Evolutionary conservation across 441 rosid species (phyloP).

Genomic region (Gossypium laxum): DNA sequence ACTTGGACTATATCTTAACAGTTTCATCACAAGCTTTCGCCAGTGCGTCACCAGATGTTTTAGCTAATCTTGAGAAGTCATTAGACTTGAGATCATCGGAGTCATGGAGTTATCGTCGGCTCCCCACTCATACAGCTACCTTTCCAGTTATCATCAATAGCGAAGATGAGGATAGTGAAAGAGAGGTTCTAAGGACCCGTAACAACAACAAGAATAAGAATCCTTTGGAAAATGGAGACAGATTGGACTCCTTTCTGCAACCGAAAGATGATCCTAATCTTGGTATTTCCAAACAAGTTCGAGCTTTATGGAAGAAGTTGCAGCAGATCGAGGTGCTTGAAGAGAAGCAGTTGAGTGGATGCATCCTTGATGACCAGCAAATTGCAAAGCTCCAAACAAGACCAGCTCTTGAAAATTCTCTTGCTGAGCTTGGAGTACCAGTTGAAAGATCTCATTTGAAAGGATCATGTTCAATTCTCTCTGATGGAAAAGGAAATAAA

Average conservation of each 20-base stretch:
- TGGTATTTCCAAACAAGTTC: slow-evolving; percentile 51
- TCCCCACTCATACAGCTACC: slow-evolving; percentile 86
- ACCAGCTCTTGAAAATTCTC: slow-evolving; percentile 50
- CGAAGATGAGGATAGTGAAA: slow-evolving; percentile 76
- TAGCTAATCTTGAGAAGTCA: slow-evolving; percentile 68
- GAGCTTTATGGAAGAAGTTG: slow-evolving; percentile 75
- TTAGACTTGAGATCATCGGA: slow-evolving; percentile 79
- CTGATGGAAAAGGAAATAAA: slow-evolving; percentile 51
- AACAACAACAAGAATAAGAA: slow-evolving; percentile 32
- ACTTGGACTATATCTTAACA: slow-evolving; percentile 77
- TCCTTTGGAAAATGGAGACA: slow-evolving; percentile 21
- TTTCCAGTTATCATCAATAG: slow-evolving; percentile 64
- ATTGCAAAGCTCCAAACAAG: slow-evolving; percentile 73
- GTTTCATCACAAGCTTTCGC: slow-evolving; percentile 62
- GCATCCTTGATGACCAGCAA: slow-evolving; percentile 79
- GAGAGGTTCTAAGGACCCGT: slow-evolving; percentile 52
- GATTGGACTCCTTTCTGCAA: slow-evolving; percentile 54
- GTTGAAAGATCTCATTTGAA: slow-evolving; percentile 35
- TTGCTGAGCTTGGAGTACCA: slow-evolving; percentile 63
- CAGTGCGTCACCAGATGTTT: slow-evolving; percentile 56
- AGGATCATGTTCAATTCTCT: slow-evolving; percentile 26
- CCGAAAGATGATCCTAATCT: slow-evolving; percentile 42
- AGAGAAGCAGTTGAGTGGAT: slow-evolving; percentile 58
- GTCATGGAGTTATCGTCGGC: slow-evolving; percentile 73
- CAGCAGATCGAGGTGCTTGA: slow-evolving; percentile 97